These are phyloP conservation scores for Monilinia vaccinii-corymbosi DNA, from an alignment of 2,329 filamentous ascomycete genomes.

Conservation along the genomic window DNA sequence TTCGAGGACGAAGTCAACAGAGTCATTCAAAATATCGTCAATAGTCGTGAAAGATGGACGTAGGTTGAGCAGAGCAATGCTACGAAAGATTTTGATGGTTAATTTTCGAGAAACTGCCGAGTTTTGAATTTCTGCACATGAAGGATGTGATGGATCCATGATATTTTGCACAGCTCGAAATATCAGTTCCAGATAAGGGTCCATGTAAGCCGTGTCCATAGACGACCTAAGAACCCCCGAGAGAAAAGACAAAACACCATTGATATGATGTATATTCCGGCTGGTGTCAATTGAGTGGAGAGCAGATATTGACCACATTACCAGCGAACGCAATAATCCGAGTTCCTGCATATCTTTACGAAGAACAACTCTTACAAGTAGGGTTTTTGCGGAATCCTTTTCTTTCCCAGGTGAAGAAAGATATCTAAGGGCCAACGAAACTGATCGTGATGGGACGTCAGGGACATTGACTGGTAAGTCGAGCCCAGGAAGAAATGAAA, in stretches of 20 bases:
- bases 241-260: conserved; percentile 73
- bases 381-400: conserved; percentile 72
- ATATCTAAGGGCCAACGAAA: conserved; percentile 63
- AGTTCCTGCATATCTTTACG: conserved; percentile 80
- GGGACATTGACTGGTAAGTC: conserved; percentile 53
- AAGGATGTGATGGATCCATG: conserved; percentile 39
- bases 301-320: conserved; percentile 59
- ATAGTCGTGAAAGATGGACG: conserved; percentile 9
- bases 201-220: conserved; percentile 65
- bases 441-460: conserved; percentile 57
- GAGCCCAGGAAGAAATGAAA: conserved; percentile 37
- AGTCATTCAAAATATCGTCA: conserved; percentile 59
- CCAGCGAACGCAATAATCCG: conserved; percentile 57
- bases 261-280: conserved; percentile 60
- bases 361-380: conserved; percentile 75
- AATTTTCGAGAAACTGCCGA: conserved; percentile 76
- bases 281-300: conserved; percentile 40
- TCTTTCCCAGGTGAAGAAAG: conserved; percentile 75
- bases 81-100: conserved; percentile 75
- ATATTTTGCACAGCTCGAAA: conserved; percentile 57
- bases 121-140: conserved; percentile 48
- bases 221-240: conserved; percentile 62
- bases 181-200: conserved; percentile 53
- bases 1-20: conserved; percentile 74
- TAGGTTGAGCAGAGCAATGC: conserved; percentile 54